phyloP scores from a whole-genome alignment of 345 rosid genomes.

The Microthlaspi erraticum region DNA sequence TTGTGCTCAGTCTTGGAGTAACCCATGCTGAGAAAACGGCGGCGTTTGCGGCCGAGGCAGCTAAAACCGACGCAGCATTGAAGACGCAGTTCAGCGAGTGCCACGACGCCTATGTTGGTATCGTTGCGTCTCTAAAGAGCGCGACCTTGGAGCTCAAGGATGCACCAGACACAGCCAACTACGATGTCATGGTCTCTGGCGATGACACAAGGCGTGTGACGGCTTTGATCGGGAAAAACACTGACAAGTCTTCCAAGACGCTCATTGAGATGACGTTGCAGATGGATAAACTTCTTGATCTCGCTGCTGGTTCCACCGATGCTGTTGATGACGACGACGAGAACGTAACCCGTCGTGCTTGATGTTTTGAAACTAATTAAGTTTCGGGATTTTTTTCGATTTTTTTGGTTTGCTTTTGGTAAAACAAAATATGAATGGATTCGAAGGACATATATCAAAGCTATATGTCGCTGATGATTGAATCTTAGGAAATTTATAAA shows the following conservation, averaged over 20 bases:
- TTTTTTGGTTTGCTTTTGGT: slow-evolving; percentile 33
- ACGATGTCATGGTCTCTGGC: slow-evolving; percentile 34
- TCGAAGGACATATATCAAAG: slow-evolving; percentile 2
- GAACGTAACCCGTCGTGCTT: slow-evolving; percentile 31
- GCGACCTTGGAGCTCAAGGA: slow-evolving; percentile 16
- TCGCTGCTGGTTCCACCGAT: slow-evolving; percentile 41
- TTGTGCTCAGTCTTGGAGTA: slow-evolving; percentile 22
- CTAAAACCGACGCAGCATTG: slow-evolving; percentile 16
- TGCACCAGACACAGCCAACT: slow-evolving; percentile 40
- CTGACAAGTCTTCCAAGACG: slow-evolving; percentile 25
- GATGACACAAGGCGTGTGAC: slow-evolving; percentile 20
- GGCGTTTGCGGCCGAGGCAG: slow-evolving; percentile 15
- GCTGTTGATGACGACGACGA: slow-evolving; percentile 36
- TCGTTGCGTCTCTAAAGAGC: slow-evolving; percentile 37
- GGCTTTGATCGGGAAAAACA: slow-evolving; percentile 19
- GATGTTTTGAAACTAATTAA: slow-evolving; percentile 23
- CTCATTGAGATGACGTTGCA: slow-evolving; percentile 34
- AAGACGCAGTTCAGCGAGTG: slow-evolving; percentile 26
- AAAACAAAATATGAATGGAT: slow-evolving; percentile 1
- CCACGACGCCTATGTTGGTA: slow-evolving; percentile 28
- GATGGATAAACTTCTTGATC: slow-evolving; percentile 42
- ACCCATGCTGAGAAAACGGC: slow-evolving; percentile 36
- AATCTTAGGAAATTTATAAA: slow-evolving; percentile 21
- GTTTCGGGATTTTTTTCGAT: background rate
- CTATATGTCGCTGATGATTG: slow-evolving; percentile 9